A percentile compares a stretch with the other conserved stretches of the same genome.
These are phyloP conservation scores for Isatis lusitanica DNA, from an alignment of 441 rosid species.

Conservation along the genomic window DNA sequence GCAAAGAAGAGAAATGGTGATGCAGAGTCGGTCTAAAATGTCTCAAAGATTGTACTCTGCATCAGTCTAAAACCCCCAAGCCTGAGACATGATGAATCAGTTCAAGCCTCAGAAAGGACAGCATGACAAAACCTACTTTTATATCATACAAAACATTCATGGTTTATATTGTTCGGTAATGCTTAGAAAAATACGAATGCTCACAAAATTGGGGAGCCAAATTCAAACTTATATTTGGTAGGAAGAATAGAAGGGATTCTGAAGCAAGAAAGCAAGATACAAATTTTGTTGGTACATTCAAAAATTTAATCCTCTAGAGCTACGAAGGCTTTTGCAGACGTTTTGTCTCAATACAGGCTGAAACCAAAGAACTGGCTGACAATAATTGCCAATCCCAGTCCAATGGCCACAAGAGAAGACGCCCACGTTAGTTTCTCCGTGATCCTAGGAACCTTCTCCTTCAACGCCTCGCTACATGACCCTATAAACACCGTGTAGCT, in stretches of 20 bases:
- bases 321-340: constrained; percentile 6
- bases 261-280: constrained; percentile 12
- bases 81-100: neutral
- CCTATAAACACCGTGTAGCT: constrained; percentile 90
- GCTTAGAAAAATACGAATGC: neutral
- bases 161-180: neutral
- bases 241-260: neutral
- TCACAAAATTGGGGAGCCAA: constrained; percentile 5
- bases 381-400: constrained; percentile 76
- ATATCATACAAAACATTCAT: neutral
- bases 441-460: constrained; percentile 83
- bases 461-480: constrained; percentile 82
- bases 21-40: no score
- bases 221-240: constrained; percentile 19
- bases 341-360: constrained; percentile 56
- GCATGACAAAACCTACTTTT: neutral
- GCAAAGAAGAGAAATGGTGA: no score
- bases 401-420: constrained; percentile 85
- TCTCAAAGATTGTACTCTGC: no score
- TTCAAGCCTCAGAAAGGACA: neutral
- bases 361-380: constrained; percentile 86
- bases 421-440: constrained; percentile 97
- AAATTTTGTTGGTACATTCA: constrained; percentile 18
- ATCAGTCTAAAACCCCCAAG: neutral
- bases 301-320: constrained; percentile 16